phyloP scores from a whole-genome alignment of 2,329 filamentous ascomycete genomes.

The Orbilia ellipsospora region DNA sequence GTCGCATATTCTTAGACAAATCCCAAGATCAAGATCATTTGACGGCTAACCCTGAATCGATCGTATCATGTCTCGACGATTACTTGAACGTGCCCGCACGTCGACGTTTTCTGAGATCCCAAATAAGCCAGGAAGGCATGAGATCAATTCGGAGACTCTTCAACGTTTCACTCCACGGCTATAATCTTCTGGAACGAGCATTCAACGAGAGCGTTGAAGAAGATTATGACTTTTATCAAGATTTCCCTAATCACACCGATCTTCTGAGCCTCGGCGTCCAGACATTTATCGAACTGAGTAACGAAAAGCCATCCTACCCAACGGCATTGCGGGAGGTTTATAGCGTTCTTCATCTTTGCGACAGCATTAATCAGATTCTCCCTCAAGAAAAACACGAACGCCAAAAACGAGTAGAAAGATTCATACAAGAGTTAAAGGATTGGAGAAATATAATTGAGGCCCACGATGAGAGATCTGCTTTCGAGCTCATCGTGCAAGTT shows the following conservation, averaged over 20 bases:
- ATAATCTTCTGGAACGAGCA: slow-evolving; percentile 44
- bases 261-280: slow-evolving; percentile 43
- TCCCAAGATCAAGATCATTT: slow-evolving; percentile 1
- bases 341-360: slow-evolving; percentile 47
- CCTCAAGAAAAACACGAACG: slow-evolving; percentile 38
- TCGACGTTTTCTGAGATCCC: slow-evolving; percentile 38
- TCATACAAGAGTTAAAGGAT: slow-evolving; percentile 31
- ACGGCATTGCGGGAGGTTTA: slow-evolving; percentile 42
- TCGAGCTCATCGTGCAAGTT: slow-evolving; percentile 38
- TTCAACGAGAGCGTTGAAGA: slow-evolving; percentile 26
- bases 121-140: slow-evolving; percentile 45
- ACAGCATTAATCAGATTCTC: slow-evolving; percentile 47
- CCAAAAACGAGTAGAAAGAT: slow-evolving; percentile 26
- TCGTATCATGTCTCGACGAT: slow-evolving; percentile 36
- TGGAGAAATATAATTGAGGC: slow-evolving; percentile 51
- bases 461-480: slow-evolving; percentile 28
- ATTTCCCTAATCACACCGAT: slow-evolving; percentile 46
- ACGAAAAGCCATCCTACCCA: slow-evolving; percentile 47
- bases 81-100: slow-evolving; percentile 38
- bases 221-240: slow-evolving; percentile 42
- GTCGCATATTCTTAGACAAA: slow-evolving; percentile 1
- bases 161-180: slow-evolving; percentile 42
- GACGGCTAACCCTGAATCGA: slow-evolving; percentile 18
- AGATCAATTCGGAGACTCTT: slow-evolving; percentile 44
- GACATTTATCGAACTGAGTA: slow-evolving; percentile 48